A percentile compares a stretch with the other conserved stretches of the same genome.
Evolutionary conservation across 257 asterid genomes (phyloP).

Genomic region (Solanum gandarillasii): DNA sequence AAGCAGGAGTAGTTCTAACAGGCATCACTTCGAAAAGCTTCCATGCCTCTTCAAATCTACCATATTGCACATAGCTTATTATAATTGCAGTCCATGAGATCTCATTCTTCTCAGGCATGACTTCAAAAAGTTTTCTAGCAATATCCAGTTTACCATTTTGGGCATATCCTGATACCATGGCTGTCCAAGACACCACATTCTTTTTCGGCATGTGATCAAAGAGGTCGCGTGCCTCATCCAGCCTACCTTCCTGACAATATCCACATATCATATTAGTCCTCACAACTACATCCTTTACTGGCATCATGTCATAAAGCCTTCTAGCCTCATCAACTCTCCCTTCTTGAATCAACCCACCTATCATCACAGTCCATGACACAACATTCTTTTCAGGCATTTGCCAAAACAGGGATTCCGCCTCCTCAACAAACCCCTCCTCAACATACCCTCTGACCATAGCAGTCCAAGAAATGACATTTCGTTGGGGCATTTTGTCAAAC

Average conservation of each 20-base stretch:
- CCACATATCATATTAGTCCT: constrained; percentile 70
- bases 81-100: constrained; percentile 80
- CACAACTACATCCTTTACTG: constrained; percentile 49
- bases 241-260: constrained; percentile 45
- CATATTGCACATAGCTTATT: constrained; percentile 45
- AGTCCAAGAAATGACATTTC: constrained; percentile 62
- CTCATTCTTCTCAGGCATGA: constrained; percentile 71
- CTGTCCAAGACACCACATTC: constrained; percentile 69
- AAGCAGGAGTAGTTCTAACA: constrained; percentile 31
- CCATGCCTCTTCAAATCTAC: constrained; percentile 51
- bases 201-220: constrained; percentile 40
- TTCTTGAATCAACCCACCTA: constrained; percentile 50
- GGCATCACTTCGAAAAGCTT: constrained; percentile 56
- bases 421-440: constrained; percentile 43
- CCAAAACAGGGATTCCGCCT: constrained; percentile 54
- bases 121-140: constrained; percentile 71
- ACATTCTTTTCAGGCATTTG: constrained; percentile 66
- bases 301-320: constrained; percentile 45
- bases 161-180: constrained; percentile 61
- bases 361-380: constrained; percentile 72
- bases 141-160: constrained; percentile 57
- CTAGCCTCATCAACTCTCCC: constrained; percentile 43
- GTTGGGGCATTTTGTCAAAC: constrained; percentile 55
- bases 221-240: constrained; percentile 56
- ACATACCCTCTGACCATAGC: constrained; percentile 60